Evolutionary conservation across 2,329 filamentous ascomycete genomes (phyloP).

Genomic region (Raffaelea albimanens): DNA sequence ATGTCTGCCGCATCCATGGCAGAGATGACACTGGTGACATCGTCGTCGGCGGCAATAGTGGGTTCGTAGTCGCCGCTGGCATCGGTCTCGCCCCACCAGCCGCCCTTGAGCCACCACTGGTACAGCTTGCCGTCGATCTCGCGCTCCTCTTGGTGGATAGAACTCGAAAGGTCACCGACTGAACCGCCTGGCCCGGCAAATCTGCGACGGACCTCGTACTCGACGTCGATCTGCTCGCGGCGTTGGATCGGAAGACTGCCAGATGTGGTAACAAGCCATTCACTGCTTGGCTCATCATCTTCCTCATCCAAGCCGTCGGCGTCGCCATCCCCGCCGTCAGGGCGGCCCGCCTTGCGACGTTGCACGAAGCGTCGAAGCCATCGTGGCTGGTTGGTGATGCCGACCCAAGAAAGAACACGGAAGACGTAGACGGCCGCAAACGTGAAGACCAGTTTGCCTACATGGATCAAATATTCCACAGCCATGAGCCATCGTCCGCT

Average conservation of each 20-base stretch:
- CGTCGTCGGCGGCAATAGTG: slow-evolving; percentile 46
- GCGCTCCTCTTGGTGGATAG: slow-evolving; percentile 39
- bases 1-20: slow-evolving; percentile 27
- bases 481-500: slow-evolving; percentile 71
- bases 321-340: slow-evolving; percentile 15
- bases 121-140: slow-evolving; percentile 69
- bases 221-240: slow-evolving; percentile 49
- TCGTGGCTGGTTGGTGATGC: slow-evolving; percentile 51
- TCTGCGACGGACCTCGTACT: slow-evolving; percentile 63
- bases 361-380: slow-evolving; percentile 51
- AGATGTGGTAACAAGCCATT: slow-evolving; percentile 15
- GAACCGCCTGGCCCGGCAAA: slow-evolving; percentile 20
- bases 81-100: slow-evolving; percentile 78
- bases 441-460: slow-evolving; percentile 55
- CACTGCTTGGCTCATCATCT: slow-evolving; percentile 8
- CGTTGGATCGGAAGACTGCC: slow-evolving; percentile 40
- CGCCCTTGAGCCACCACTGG: slow-evolving; percentile 72
- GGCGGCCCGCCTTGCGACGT: slow-evolving; percentile 22
- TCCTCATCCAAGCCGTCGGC: slow-evolving; percentile 5
- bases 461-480: slow-evolving; percentile 66
- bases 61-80: slow-evolving; percentile 69
- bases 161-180: slow-evolving; percentile 17
- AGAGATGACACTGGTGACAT: slow-evolving; percentile 74
- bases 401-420: slow-evolving; percentile 45
- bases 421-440: slow-evolving; percentile 47